Percentiles rank a stretch among this genome's conserved stretches.
Conservation (phyloP, 306 rosid genomes). For the apple (Malus domestica) region ASM211411v1 NC_041801.1:1161001-1161500, state of each 20-base stretch:
- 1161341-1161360: conserved; percentile 1
- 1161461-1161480: neutral
- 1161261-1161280: conserved; percentile 78
- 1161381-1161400: neutral
- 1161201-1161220: conserved; percentile 93
- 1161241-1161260: conserved; percentile 89
- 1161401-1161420: neutral
- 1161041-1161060: conserved; percentile 61
- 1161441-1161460: neutral
- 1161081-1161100: conserved; percentile 14
- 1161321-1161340: conserved; percentile 67
- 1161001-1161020: conserved; percentile 73
- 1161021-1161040: conserved; percentile 77
- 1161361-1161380: neutral
- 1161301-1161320: conserved; percentile 86
- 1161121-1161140: neutral
- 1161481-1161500: neutral
- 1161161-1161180: conserved; percentile 53
- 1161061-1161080: conserved; percentile 79
- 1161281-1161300: conserved; percentile 90
- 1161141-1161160: neutral
- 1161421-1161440: neutral
- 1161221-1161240: conserved; percentile 99
- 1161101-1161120: conserved; percentile 4
- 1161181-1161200: conserved; percentile 72